Conservation (phyloP, 23 red algal species). For the Chondrus crispus region DNA sequence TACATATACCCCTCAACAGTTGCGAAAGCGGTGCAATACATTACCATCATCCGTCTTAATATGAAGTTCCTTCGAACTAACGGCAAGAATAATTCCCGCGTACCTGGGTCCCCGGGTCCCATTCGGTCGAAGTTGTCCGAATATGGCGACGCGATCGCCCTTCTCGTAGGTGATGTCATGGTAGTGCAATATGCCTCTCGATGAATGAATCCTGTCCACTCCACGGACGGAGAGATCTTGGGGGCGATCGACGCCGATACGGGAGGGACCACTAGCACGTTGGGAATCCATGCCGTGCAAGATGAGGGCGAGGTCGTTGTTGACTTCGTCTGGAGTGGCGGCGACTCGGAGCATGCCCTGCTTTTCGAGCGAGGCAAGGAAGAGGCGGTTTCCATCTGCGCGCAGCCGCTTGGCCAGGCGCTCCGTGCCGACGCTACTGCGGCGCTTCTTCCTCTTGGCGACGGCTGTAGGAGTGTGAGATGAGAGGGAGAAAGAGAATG, state of each 20-base stretch:
- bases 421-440: neutral
- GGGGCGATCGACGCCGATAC: neutral
- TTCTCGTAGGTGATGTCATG: conserved; percentile 53
- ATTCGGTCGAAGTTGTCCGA: neutral
- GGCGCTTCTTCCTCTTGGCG: neutral
- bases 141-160: conserved; percentile 47
- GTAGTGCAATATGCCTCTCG: conserved; percentile 59
- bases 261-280: neutral
- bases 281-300: neutral
- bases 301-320: conserved; percentile 28
- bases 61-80: conserved; percentile 55
- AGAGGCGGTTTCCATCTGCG: neutral
- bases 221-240: neutral
- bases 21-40: too few relatives aligned
- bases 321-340: conserved; percentile 61
- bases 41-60: conserved; percentile 45
- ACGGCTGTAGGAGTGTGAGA: neutral
- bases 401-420: neutral
- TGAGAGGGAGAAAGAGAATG: neutral
- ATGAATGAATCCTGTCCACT: conserved; percentile 38
- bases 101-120: neutral
- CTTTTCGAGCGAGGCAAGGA: conserved; percentile 21
- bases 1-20: too few relatives aligned
- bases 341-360: conserved; percentile 55
- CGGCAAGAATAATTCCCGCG: conserved; percentile 13